These are phyloP conservation scores for Rutstroemia sydowiana DNA, from an alignment of 2,329 filamentous ascomycete species.

Conservation along the genomic window DNA sequence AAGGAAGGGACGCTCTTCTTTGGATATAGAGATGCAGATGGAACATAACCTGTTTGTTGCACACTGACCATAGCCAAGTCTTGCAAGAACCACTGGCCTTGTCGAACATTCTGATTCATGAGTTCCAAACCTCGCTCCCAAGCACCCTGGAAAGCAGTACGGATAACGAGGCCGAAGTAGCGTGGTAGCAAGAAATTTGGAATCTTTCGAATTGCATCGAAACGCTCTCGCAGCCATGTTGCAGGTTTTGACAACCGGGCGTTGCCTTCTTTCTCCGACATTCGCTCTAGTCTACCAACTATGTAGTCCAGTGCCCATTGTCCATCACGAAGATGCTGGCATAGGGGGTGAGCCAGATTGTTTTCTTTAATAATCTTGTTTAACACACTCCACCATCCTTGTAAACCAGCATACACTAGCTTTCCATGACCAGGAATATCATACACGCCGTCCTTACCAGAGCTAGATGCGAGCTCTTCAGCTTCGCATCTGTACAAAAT, in stretches of 20 bases:
- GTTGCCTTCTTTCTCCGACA: conserved; percentile 56
- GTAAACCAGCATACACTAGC: conserved; percentile 90
- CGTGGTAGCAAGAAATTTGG: conserved; percentile 86
- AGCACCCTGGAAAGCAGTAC: conserved; percentile 80
- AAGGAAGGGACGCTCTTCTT: conserved; percentile 76
- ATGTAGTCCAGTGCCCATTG: conserved; percentile 92
- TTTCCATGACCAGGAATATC: conserved; percentile 76
- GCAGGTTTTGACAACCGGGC: conserved; percentile 57
- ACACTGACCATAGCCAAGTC: conserved; percentile 85
- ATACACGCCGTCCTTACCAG: conserved; percentile 80
- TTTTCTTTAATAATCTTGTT: conserved; percentile 81
- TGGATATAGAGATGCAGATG: conserved; percentile 86
- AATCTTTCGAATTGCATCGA: conserved; percentile 75
- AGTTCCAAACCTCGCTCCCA: conserved; percentile 71
- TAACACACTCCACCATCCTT: conserved; percentile 95
- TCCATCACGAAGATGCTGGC: conserved; percentile 84
- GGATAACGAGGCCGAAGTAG: conserved; percentile 85
- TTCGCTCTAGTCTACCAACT: conserved; percentile 66
- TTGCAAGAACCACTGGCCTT: conserved; percentile 84
- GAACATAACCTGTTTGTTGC: conserved; percentile 82
- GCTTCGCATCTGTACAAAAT: conserved; percentile 85
- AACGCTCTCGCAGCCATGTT: conserved; percentile 74
- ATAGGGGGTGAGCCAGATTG: conserved; percentile 85
- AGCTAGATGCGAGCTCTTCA: conserved; percentile 75
- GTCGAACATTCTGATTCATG: conserved; percentile 68